phyloP scores from a whole-genome alignment of 257 asterid species.

The Solanum corneliomulleri region DNA sequence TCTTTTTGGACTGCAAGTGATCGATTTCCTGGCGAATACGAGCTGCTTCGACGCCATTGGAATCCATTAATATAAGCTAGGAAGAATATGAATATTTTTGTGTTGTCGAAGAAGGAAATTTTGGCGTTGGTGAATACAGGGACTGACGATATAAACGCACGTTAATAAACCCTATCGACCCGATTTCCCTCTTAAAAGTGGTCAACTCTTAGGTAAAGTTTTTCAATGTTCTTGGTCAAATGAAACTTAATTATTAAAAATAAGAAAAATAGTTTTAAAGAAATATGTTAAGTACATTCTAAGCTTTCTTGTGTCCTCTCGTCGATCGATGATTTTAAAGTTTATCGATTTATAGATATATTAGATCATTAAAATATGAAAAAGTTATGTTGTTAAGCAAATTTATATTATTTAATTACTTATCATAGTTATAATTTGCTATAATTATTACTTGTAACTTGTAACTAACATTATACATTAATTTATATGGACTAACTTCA shows the following conservation, averaged over 20 bases:
- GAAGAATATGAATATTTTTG: not conserved
- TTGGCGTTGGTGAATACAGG: not conserved
- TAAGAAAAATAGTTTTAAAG: not conserved
- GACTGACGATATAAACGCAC: not conserved
- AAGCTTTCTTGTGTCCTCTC: too few relatives aligned
- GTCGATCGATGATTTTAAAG: too few relatives aligned
- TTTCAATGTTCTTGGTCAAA: not conserved
- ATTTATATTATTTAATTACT: too few relatives aligned
- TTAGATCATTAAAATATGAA: accelerated
- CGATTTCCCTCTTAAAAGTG: not conserved
- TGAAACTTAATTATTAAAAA: too few relatives aligned
- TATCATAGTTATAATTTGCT: accelerated
- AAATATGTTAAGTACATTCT: not conserved
- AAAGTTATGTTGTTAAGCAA: too few relatives aligned
- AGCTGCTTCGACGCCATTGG: conserved; percentile 22
- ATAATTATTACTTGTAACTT: accelerated
- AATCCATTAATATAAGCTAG: conserved; percentile 22
- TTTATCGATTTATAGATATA: accelerated
- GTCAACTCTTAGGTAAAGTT: too few relatives aligned
- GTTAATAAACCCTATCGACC: not conserved
- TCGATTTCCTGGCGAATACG: conserved; percentile 51
- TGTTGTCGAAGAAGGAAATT: not conserved
- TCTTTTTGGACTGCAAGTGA: conserved; percentile 25
- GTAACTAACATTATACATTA: too few relatives aligned
- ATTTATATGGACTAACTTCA: accelerated